These are phyloP conservation scores for Tuber umbilicatum DNA, from an alignment of 495 filamentous ascomycete genomes.

Conservation along the genomic window DNA sequence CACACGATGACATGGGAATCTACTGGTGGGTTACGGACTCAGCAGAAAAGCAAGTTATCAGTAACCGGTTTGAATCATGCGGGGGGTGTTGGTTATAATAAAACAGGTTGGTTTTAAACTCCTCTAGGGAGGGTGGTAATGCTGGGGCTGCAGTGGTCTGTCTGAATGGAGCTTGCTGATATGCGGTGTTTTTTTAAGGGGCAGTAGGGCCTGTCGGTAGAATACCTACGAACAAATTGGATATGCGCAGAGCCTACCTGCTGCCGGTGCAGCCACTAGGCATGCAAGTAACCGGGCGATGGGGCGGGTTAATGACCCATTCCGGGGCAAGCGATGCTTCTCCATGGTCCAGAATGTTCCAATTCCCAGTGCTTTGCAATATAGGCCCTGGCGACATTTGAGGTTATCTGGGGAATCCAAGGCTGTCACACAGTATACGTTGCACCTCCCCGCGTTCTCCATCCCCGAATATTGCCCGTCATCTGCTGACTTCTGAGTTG, in stretches of 20 bases:
- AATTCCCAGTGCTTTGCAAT: neutral
- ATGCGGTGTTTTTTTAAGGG: neutral
- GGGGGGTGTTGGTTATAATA: neutral
- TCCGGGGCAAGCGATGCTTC: neutral
- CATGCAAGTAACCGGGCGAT: neutral
- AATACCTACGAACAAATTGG: neutral
- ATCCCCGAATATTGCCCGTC: neutral
- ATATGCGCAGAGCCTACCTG: neutral
- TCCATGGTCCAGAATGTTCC: neutral
- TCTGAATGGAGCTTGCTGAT: neutral
- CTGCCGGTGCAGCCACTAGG: neutral
- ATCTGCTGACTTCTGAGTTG: neutral
- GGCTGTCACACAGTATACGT: neutral
- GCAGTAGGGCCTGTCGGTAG: neutral
- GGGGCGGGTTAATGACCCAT: neutral
- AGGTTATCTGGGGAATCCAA: neutral
- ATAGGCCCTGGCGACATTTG: neutral
- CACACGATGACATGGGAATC: neutral
- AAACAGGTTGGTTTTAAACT: neutral
- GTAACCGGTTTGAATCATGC: neutral
- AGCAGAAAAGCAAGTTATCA: neutral
- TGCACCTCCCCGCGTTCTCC: neutral
- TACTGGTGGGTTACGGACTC: neutral
- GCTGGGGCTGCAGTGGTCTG: neutral
- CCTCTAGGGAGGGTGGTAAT: neutral